Evolutionary conservation across 1,139 yeast species (phyloP), one percentile per base, ranked within the genome.

Genomic region (Pichia norvegensis): DNA sequence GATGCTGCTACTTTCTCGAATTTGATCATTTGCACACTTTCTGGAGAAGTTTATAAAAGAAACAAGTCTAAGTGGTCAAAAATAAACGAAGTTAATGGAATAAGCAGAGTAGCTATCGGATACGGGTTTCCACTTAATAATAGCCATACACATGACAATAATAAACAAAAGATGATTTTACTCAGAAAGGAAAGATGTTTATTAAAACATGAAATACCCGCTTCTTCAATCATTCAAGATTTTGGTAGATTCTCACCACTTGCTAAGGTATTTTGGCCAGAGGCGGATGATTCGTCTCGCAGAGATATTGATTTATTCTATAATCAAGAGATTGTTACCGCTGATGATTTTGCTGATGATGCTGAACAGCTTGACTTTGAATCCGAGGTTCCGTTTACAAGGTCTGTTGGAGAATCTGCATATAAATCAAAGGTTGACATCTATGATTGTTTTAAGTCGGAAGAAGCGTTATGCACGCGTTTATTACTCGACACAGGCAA

Each of bases 181-280:
- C 10, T 86, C 9, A 72, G 85, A 53, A 83, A 81, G 53, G 94
- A 84, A 44, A 62, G 73, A 14, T 81, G 76, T 51, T 57, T 66
- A 20, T 58, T 82, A 4, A 84, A 85, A 0, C 65, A 78, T 29
- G 61, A 72, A 42, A 56, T 79, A 13, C 62, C 63, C 8, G 64
- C 67, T 45, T 74, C 77, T 54, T 65, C 68, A 21, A 68, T 78
- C 40, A 53, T 67, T 10, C 54, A 60, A 27, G 85, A 81, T 54
- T 67, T 81, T 52, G 69, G 68, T 8, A 66, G 64, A 41, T 64
- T 80, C 40, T 79, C 85, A 22, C 75, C 78, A 0, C 47, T 77
- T 19, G 20, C n/a, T 13, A 17, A 8, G 13, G 16, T 31, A 8
- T 20, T 35, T 20, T 4, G 9, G 10, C 23, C 9, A 11, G 23